phyloP scores from a whole-genome alignment of 176 grass and related monocot species.

The Triticum timopheevii region DNA sequence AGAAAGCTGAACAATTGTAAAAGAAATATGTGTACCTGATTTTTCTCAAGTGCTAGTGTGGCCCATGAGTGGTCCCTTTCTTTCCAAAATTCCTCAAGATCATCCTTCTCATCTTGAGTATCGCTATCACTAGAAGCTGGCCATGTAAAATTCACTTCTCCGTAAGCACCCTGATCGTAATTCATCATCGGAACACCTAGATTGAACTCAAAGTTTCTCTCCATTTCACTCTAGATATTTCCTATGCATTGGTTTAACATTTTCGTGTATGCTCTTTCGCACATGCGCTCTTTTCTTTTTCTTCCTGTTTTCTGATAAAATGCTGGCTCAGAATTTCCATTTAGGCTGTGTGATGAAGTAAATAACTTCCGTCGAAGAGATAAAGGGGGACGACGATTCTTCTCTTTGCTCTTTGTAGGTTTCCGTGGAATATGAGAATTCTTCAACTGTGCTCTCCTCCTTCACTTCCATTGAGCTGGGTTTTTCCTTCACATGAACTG shows the following conservation, averaged over 20 bases:
- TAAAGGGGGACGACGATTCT: neutral
- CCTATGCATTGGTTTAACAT: conserved; percentile 67
- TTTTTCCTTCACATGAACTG: conserved; percentile 24
- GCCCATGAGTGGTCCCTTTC: conserved; percentile 76
- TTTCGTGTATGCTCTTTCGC: conserved; percentile 43
- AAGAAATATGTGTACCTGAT: conserved; percentile 49
- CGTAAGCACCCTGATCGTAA: conserved; percentile 9
- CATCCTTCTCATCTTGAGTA: conserved; percentile 54
- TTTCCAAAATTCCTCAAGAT: conserved; percentile 72
- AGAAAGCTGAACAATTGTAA: neutral
- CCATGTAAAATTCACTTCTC: conserved; percentile 78
- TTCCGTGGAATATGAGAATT: conserved; percentile 26
- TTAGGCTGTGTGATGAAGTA: conserved; percentile 15
- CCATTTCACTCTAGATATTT: conserved; percentile 65
- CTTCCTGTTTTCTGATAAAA: conserved; percentile 36
- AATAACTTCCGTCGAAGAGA: conserved; percentile 4
- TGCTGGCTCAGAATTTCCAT: conserved; percentile 21
- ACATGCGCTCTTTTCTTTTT: conserved; percentile 46
- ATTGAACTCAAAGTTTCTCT: conserved; percentile 45
- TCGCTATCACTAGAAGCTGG: conserved; percentile 35
- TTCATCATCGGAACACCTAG: conserved; percentile 19
- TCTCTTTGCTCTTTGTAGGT: conserved; percentile 40
- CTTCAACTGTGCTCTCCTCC: conserved; percentile 18
- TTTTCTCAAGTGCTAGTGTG: conserved; percentile 57
- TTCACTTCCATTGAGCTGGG: neutral